Evolutionary conservation across 2,329 filamentous ascomycete species (phyloP).

Genomic region (Hypoxylon sp.): DNA sequence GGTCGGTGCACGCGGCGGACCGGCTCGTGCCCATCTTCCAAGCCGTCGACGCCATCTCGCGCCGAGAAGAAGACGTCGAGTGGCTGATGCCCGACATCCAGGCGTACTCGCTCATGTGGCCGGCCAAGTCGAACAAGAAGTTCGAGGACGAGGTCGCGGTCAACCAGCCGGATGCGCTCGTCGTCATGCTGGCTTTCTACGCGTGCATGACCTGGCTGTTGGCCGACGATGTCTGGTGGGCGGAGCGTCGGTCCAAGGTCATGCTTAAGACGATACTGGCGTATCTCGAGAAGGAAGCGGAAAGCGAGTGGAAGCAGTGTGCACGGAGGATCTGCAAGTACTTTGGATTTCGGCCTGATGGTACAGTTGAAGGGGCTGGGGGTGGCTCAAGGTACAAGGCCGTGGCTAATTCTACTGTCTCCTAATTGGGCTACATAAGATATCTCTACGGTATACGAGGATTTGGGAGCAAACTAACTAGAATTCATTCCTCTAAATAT

Average conservation of each 20-base stretch:
- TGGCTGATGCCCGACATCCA: slow-evolving; percentile 12
- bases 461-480: no score
- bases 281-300: slow-evolving; percentile 6
- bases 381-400: not conserved
- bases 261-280: not conserved
- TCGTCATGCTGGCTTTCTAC: slow-evolving; percentile 28
- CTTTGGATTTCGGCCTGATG: slow-evolving; percentile 5
- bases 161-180: slow-evolving; percentile 4
- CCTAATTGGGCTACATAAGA: not conserved
- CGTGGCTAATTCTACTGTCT: not conserved
- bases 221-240: slow-evolving; percentile 20
- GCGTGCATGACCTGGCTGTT: slow-evolving; percentile 14
- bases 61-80: slow-evolving; percentile 13
- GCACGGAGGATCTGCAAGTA: slow-evolving; percentile 1
- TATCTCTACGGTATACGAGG: no score
- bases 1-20: slow-evolving; percentile 8
- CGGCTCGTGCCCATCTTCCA: slow-evolving; percentile 24
- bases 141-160: slow-evolving; percentile 25
- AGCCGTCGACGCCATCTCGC: slow-evolving; percentile 9
- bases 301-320: not conserved
- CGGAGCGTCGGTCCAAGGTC: slow-evolving; percentile 15
- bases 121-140: slow-evolving; percentile 14
- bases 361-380: not conserved
- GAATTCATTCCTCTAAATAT: no score
- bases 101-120: slow-evolving; percentile 32